Conservation (phyloP, 1,284 basidiomycete genomes). For the Trichosporon inkin region DNA sequence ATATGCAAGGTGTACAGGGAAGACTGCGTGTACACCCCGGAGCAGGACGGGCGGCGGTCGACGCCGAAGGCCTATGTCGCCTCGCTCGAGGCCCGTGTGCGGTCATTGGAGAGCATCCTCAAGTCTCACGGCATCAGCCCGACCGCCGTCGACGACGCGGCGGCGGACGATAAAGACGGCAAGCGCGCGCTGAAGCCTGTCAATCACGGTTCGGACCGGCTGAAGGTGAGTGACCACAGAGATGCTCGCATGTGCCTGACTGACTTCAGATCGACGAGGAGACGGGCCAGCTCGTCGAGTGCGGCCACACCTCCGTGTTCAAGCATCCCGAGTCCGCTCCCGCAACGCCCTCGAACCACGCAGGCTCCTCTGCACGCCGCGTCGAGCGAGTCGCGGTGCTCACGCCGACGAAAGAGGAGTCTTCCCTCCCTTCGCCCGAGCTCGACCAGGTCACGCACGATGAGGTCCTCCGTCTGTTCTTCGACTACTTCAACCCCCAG, state of each 20-base stretch:
- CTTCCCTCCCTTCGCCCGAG: conserved; percentile 18
- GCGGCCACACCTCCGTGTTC: conserved; percentile 23
- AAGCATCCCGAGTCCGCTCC: conserved; percentile 12
- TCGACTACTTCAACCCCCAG: conserved; percentile 30
- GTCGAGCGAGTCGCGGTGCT: background rate
- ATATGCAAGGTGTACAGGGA: conserved; percentile 27
- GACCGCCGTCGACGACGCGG: background rate
- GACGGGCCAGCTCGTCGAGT: conserved; percentile 22
- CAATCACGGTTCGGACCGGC: conserved; percentile 12
- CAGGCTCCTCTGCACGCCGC: background rate
- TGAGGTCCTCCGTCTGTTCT: conserved; percentile 27
- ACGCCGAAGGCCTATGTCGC: conserved; percentile 25
- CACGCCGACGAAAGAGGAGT: background rate
- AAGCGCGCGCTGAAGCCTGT: conserved; percentile 3
- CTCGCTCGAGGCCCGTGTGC: conserved; percentile 21
- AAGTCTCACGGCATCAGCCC: conserved; percentile 12
- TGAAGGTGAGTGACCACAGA: conserved; percentile 13
- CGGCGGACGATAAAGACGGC: conserved; percentile 9
- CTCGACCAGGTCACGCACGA: conserved; percentile 22
- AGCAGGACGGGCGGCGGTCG: conserved; percentile 24
- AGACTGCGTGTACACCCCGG: conserved; percentile 24
- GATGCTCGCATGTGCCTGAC: background rate
- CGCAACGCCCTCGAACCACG: background rate
- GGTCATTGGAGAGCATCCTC: conserved; percentile 21
- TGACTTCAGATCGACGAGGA: conserved; percentile 21